Evolutionary conservation across 345 rosid species (phyloP).

Genomic region (Citrus australasica): DNA sequence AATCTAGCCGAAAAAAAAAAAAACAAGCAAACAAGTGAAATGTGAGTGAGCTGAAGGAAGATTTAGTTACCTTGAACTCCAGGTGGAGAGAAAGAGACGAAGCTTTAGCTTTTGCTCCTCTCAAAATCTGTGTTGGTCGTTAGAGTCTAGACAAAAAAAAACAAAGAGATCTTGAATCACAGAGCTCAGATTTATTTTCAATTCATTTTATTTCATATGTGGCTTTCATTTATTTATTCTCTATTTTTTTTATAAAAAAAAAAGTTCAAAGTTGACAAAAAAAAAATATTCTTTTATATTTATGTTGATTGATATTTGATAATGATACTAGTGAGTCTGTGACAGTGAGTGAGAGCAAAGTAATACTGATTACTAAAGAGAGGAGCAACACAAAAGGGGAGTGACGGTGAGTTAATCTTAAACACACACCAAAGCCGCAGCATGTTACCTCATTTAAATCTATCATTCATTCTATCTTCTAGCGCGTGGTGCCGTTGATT

Average conservation of each 20-base stretch:
- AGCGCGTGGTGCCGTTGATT: neutral
- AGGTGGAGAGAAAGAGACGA: neutral
- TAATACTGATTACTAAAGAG: neutral
- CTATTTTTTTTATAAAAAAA: neutral
- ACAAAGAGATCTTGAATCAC: constrained; percentile 7
- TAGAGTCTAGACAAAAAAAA: neutral
- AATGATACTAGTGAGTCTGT: neutral
- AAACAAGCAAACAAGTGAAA: neutral
- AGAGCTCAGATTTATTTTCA: constrained; percentile 1
- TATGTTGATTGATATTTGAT: neutral
- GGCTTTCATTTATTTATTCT: neutral
- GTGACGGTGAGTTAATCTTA: neutral
- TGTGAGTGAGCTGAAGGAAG: neutral
- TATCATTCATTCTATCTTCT: too few relatives aligned
- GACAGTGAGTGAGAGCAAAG: neutral
- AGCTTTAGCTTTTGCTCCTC: neutral
- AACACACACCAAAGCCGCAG: neutral
- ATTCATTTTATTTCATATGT: neutral
- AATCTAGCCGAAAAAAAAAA: neutral
- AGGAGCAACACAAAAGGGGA: neutral
- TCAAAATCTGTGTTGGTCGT: neutral
- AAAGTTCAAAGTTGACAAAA: too few relatives aligned
- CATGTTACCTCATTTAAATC: neutral
- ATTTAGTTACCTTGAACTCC: neutral
- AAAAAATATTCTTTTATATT: too few relatives aligned